Base-by-base conservation (phyloP, 352 stramenopile genomes). In the Sclerospora graminicola region DNA sequence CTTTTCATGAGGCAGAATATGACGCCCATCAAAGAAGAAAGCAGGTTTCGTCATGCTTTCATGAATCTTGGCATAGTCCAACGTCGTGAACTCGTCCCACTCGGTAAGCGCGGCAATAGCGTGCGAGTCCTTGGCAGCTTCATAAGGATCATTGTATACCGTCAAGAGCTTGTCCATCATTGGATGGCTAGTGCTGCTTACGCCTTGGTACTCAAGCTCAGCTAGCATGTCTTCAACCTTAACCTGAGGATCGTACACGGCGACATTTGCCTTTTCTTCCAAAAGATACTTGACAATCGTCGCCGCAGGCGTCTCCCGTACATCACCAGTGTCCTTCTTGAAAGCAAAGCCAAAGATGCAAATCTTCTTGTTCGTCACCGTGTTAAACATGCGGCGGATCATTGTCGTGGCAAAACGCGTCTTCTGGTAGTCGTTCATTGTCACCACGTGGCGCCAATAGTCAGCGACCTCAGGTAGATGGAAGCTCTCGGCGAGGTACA, bases 391-490 rank as follows among this genome's bases (percentile, higher is more conserved):
- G 30, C 74, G 75, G 9, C 74, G 65, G 35, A 99, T 93, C 66
- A 99, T 98, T 35, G 94, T 98, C 49, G 96, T 87, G 5, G 90
- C 95, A 62, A 99, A 99, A n/a, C 97, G 86, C 20, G 87, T 86
- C 84, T 99, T 99, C 70, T 99, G 97, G 72, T 97, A 99, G 47
- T 99, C 95, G 80, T 99, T 99, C 91, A 99, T 98, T 16, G 80
- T 72, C 41, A 99, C 95, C 13, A 99, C 97, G 51, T 97, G 82
- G 41, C 97, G 84, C 96, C 96, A 99, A 74, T 99, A 99, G 23
- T 97, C 92, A 16, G 96, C 96, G 43, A 98, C 97, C 55, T 99
- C 96, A 5, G 95, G 75, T 41, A 99, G 63, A 34, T 97, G 95
- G 60, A 98, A 98, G 30, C 74, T 96, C 69, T 99, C 78, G 36